These are phyloP conservation scores for Cyclocybe cylindracea DNA, from an alignment of 768 basidiomycete genomes.

Conservation along the genomic window DNA sequence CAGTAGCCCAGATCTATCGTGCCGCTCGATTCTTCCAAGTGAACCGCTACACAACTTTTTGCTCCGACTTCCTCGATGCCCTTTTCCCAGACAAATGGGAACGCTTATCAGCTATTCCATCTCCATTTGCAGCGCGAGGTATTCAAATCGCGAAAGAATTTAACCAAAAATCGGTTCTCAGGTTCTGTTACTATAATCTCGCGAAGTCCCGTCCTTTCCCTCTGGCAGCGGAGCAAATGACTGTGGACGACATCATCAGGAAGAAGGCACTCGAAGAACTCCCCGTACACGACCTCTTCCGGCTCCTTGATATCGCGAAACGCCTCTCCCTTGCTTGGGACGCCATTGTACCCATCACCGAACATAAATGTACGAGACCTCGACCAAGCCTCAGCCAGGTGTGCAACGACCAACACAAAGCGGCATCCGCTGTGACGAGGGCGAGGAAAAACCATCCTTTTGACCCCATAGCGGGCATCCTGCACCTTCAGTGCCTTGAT, in stretches of 20 bases:
- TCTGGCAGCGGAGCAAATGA: neutral
- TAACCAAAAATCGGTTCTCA: conserved; percentile 27
- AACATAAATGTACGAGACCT: neutral
- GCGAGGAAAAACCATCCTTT: neutral
- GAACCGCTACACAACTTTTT: conserved; percentile 21
- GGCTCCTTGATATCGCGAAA: conserved; percentile 11
- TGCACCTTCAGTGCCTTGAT: neutral
- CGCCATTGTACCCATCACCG: neutral
- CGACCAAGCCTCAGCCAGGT: too few species aligned
- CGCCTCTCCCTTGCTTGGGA: conserved; percentile 12
- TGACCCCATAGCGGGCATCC: neutral
- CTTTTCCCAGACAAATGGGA: conserved; percentile 28
- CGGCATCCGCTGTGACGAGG: too few species aligned
- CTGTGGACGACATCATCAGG: neutral
- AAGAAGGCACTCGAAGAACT: neutral
- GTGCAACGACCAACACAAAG: too few species aligned
- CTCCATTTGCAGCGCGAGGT: conserved; percentile 28
- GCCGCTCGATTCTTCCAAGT: conserved; percentile 32
- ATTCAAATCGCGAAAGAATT: conserved; percentile 30
- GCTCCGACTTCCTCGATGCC: conserved; percentile 23
- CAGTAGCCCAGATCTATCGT: conserved; percentile 31
- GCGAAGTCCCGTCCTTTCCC: neutral
- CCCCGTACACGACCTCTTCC: conserved; percentile 2
- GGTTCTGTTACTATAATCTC: conserved; percentile 42
- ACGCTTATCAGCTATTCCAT: conserved; percentile 4